Evolutionary conservation across 2,329 filamentous ascomycete species (phyloP).

Genomic region (Didymella glomerata): DNA sequence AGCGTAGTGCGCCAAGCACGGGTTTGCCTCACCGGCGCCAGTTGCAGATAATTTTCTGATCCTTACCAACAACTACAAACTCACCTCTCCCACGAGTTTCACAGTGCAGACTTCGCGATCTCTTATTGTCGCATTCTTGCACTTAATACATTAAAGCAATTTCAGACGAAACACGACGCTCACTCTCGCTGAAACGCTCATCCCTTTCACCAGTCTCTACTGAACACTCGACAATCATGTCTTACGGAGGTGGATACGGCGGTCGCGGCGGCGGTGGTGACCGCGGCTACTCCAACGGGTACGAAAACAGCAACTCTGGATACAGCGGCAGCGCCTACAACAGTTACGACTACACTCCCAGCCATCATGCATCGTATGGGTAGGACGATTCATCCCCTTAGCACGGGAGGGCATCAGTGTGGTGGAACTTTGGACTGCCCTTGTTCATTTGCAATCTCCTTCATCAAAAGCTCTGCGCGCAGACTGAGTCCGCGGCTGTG

Average conservation of each 20-base stretch:
- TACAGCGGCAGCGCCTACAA: slow-evolving; percentile 58
- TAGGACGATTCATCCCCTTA: slow-evolving; percentile 49
- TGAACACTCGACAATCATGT: slow-evolving; percentile 64
- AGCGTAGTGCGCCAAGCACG: slow-evolving; percentile 26
- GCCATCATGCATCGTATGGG: slow-evolving; percentile 56
- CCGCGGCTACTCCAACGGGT: slow-evolving; percentile 64
- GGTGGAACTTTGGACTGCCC: slow-evolving; percentile 42
- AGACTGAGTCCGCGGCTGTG: slow-evolving; percentile 37
- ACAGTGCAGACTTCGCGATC: slow-evolving; percentile 37
- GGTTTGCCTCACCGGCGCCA: slow-evolving; percentile 24
- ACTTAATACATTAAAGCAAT: slow-evolving; percentile 27
- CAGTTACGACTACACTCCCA: slow-evolving; percentile 55
- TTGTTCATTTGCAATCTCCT: slow-evolving; percentile 41
- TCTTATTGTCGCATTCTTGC: slow-evolving; percentile 36
- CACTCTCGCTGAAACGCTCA: slow-evolving; percentile 36
- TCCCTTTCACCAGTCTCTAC: slow-evolving; percentile 45
- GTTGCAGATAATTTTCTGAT: slow-evolving; percentile 29
- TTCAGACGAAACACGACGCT: slow-evolving; percentile 29
- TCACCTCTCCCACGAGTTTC: slow-evolving; percentile 30
- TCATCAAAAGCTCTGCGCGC: slow-evolving; percentile 42
- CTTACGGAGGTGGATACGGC: slow-evolving; percentile 65
- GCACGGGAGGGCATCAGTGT: slow-evolving; percentile 52
- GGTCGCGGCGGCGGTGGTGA: slow-evolving; percentile 59
- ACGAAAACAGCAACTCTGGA: slow-evolving; percentile 55
- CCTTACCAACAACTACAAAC: slow-evolving; percentile 28